phyloP scores from a whole-genome alignment of 2,329 filamentous ascomycete species.

The Colletotrichum gigasporum region DNA sequence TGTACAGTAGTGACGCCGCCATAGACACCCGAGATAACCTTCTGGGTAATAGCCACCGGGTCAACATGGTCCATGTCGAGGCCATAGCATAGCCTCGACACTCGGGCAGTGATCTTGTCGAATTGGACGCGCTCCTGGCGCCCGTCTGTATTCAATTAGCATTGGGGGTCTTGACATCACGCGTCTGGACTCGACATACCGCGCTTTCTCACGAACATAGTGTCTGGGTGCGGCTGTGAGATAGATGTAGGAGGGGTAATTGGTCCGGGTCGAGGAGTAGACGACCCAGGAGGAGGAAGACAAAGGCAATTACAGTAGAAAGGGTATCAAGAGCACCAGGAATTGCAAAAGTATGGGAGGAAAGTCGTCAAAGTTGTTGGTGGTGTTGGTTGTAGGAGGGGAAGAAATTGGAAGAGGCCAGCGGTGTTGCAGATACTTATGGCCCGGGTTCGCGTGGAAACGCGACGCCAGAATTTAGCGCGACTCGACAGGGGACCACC shows the following conservation, averaged over 20 bases:
- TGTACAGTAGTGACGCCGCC: slow-evolving; percentile 97
- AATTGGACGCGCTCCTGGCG: slow-evolving; percentile 99
- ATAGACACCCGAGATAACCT: slow-evolving; percentile 99
- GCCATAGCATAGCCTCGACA: slow-evolving; percentile 96
- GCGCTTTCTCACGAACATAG: slow-evolving; percentile 72
- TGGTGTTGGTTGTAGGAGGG: slow-evolving; percentile 20
- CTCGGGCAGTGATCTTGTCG: slow-evolving; percentile 99
- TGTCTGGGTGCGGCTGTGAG: slow-evolving; percentile 36
- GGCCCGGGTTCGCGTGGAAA: slow-evolving; percentile 30
- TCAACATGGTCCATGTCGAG: slow-evolving; percentile 95
- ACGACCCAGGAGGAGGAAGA: background rate
- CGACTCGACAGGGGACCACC: slow-evolving; percentile 16
- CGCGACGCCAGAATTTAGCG: slow-evolving; percentile 33
- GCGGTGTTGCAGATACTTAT: slow-evolving; percentile 33
- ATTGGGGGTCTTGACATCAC: background rate
- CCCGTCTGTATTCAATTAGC: slow-evolving; percentile 72
- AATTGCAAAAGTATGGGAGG: background rate
- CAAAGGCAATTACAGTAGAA: background rate
- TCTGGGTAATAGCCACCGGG: slow-evolving; percentile 97
- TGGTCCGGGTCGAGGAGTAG: background rate
- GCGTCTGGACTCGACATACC: slow-evolving; percentile 53
- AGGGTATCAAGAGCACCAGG: slow-evolving; percentile 17
- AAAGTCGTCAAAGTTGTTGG: background rate
- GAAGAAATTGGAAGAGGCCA: background rate
- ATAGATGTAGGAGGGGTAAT: background rate